phyloP scores from a whole-genome alignment of 2,329 filamentous ascomycete species.

The Ilyonectria robusta region DNA sequence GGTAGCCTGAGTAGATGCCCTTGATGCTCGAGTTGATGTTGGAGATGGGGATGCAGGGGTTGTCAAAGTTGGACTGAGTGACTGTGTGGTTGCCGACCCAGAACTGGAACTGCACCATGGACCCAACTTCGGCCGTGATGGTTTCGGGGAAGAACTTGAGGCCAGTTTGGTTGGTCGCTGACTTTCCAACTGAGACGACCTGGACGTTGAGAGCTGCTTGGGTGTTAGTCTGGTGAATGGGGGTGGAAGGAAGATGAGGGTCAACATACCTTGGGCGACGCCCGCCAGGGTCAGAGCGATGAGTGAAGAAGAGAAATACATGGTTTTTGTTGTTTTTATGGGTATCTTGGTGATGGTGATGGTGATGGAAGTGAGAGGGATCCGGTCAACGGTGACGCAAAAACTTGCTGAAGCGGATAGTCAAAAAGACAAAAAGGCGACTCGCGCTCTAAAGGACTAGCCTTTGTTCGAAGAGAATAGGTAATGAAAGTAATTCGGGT shows the following conservation, averaged over 20 bases:
- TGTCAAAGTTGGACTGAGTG: conserved; percentile 81
- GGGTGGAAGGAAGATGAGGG: background rate
- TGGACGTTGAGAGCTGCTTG: conserved; percentile 63
- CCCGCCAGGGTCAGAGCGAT: conserved; percentile 63
- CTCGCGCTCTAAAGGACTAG: conserved; percentile 52
- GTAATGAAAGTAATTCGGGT: conserved; percentile 39
- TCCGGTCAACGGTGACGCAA: conserved; percentile 25
- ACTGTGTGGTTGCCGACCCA: conserved; percentile 81
- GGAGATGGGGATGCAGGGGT: conserved; percentile 75
- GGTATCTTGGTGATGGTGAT: conserved; percentile 35
- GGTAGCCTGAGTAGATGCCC: conserved; percentile 78
- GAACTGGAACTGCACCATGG: conserved; percentile 78
- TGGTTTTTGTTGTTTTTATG: conserved; percentile 55
- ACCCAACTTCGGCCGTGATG: conserved; percentile 73
- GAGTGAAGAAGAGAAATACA: conserved; percentile 66
- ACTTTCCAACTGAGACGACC: conserved; percentile 74
- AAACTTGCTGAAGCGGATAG: conserved; percentile 7
- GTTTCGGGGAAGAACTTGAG: conserved; percentile 77
- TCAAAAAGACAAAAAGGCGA: conserved; percentile 44
- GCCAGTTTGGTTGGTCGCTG: conserved; percentile 62
- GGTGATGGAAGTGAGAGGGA: conserved; percentile 44
- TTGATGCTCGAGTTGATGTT: conserved; percentile 65
- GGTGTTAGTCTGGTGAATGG: conserved; percentile 28
- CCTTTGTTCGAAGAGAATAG: conserved; percentile 40
- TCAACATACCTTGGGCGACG: conserved; percentile 60